phyloP scores from a whole-genome alignment of 352 stramenopile species.

The Globisporangium uncinulatum region DNA sequence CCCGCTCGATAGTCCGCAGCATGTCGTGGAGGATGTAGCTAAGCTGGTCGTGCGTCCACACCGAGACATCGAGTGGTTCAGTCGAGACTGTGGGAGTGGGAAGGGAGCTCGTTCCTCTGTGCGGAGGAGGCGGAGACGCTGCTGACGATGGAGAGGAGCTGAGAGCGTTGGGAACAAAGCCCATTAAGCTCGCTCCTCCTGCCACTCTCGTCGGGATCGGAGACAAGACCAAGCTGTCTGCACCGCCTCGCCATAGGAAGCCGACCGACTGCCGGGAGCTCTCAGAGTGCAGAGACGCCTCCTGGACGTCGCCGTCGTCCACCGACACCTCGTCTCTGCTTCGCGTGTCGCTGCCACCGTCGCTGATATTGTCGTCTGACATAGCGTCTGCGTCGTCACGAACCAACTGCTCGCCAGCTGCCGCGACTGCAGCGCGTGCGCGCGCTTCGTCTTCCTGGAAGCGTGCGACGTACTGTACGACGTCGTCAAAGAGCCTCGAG shows the following conservation, averaged over 20 bases:
- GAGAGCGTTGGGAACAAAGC: slow-evolving; percentile 1
- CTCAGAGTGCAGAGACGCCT: slow-evolving; percentile 4
- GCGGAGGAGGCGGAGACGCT: neutral
- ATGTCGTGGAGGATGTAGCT: slow-evolving; percentile 56
- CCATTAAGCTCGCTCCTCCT: neutral
- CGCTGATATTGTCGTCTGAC: neutral
- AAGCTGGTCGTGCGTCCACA: slow-evolving; percentile 55
- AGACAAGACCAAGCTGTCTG: slow-evolving; percentile 27
- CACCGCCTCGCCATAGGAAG: slow-evolving; percentile 26
- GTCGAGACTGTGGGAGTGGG: slow-evolving; percentile 1
- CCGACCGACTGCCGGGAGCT: slow-evolving; percentile 5
- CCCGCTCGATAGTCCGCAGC: slow-evolving; percentile 17
- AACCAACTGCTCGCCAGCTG: neutral
- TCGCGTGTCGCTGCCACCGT: neutral
- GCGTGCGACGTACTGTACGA: slow-evolving; percentile 41
- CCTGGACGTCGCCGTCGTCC: slow-evolving; percentile 2
- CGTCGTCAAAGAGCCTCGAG: slow-evolving; percentile 59
- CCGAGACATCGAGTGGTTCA: slow-evolving; percentile 20
- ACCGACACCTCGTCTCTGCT: slow-evolving; percentile 2
- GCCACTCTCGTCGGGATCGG: slow-evolving; percentile 18
- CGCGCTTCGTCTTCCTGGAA: slow-evolving; percentile 30
- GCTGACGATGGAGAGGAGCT: slow-evolving; percentile 5
- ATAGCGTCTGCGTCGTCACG: neutral
- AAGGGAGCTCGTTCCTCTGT: neutral
- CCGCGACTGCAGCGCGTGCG: neutral